Base-by-base conservation (phyloP, 176 grass and related monocot species). In the Pontederia paniculata region DNA sequence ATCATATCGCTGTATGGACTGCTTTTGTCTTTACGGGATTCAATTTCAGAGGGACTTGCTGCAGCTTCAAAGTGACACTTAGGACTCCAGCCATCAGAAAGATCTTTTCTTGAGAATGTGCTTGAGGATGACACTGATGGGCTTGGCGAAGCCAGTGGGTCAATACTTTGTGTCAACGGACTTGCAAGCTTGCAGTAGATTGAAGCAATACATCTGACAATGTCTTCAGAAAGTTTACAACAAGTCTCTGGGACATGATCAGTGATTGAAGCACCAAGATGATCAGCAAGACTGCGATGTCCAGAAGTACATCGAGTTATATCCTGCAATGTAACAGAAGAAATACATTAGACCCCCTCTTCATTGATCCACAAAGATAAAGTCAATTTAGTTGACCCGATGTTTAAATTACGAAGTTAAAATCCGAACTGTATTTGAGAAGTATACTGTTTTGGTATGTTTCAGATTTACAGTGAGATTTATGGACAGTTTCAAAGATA, bases 171-270 rank as follows among this genome's bases (percentile, higher is more conserved):
- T 22, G 55, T 44, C 1, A 37, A 37, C 41, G 57, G 45, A 63
- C 44, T 68, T 48, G 69, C 76, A 67, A 79, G 50, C 67, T 73
- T 79, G 60, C 76, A 79, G 50, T 79, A 79, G 25, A 79, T 60
- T 18, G 76, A 55, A 67, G 76, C 59, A 67, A 73, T 60, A 62
- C 76, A 79, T 79, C 52, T 60, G 19, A 79, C 31, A 48, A 79
- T 79, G 12, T 79, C 76, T 73, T 68, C 62, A 48, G 76, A 79
- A 66, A 79, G 76, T 67, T 61, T 79, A 66, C 76, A 68, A 60
- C 22, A 72, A 53, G 61, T 72, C 69, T 72, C 69, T 44, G 69
- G 69, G 13, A 72, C 57, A 45, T 61, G 69, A 23, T 72, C 55
- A 10, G 56, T 45, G 31, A 72, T 61, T 14, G 57, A 72, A 21